Evolutionary conservation across 768 basidiomycete genomes (phyloP).

Genomic region (Agaricus subrufescens): DNA sequence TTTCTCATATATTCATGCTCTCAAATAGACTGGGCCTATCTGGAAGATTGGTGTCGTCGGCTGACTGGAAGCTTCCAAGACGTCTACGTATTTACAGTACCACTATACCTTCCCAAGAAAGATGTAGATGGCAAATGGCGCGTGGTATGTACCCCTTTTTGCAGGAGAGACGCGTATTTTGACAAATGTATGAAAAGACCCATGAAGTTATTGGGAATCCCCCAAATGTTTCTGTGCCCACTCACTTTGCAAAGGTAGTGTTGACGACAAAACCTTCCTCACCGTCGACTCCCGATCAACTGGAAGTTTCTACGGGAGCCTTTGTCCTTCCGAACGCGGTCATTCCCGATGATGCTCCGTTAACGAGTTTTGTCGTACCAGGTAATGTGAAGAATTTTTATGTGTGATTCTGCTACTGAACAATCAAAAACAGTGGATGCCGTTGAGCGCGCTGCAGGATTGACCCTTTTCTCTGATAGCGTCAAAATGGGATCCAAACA

Average conservation of each 20-base stretch:
- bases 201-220: constrained; percentile 95
- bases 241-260: constrained; percentile 97
- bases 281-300: constrained; percentile 61
- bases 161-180: background rate
- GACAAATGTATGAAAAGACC: constrained; percentile 40
- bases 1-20: background rate
- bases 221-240: constrained; percentile 89
- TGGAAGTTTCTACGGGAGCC: constrained; percentile 84
- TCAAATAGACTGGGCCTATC: constrained; percentile 85
- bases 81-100: constrained; percentile 97
- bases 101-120: constrained; percentile 87
- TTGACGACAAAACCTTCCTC: constrained; percentile 72
- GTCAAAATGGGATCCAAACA: constrained; percentile 74
- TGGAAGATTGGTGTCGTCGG: constrained; percentile 92
- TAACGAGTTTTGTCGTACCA: constrained; percentile 80
- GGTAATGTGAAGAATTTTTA: constrained; percentile 38
- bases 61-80: constrained; percentile 86
- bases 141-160: constrained; percentile 56
- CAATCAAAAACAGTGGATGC: constrained; percentile 61
- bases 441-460: constrained; percentile 86
- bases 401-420: background rate
- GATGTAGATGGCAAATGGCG: constrained; percentile 93
- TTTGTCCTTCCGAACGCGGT: constrained; percentile 95
- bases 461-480: constrained; percentile 80
- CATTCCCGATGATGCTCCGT: constrained; percentile 79